These are phyloP conservation scores for Hypoxylon crocopeplum DNA, from an alignment of 495 filamentous ascomycete species.

Conservation along the genomic window DNA sequence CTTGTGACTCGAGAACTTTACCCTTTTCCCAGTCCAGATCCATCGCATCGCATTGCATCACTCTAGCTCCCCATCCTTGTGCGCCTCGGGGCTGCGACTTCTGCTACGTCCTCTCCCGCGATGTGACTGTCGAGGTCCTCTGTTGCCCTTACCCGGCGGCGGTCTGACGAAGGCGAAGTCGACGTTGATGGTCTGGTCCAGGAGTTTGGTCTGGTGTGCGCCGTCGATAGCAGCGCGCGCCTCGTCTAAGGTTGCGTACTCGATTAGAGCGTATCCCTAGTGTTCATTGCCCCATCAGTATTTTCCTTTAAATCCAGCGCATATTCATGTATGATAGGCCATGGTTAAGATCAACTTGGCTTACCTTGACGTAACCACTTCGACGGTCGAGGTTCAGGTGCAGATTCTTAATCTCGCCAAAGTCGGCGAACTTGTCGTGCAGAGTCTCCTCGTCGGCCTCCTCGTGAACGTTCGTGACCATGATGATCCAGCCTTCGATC, in stretches of 20 bases:
- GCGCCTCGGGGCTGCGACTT: conserved; percentile 50
- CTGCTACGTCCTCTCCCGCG: conserved; percentile 56
- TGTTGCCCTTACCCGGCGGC: conserved; percentile 70
- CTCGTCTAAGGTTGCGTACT: conserved; percentile 87
- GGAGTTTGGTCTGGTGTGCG: conserved; percentile 78
- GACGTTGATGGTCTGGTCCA: conserved; percentile 90
- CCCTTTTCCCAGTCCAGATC: background rate
- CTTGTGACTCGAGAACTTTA: background rate
- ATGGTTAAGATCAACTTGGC: conserved; percentile 19
- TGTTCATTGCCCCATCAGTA: background rate
- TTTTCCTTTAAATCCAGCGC: background rate
- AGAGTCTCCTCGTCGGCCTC: conserved; percentile 97
- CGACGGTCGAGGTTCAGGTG: conserved; percentile 93
- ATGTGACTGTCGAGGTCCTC: conserved; percentile 57
- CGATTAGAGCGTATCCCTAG: conserved; percentile 92
- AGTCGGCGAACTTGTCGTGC: conserved; percentile 93
- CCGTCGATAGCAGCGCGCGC: conserved; percentile 86
- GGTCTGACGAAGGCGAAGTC: conserved; percentile 98
- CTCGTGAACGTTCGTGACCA: conserved; percentile 96
- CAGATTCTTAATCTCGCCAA: conserved; percentile 96
- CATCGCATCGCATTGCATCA: conserved; percentile 9
- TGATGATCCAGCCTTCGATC: conserved; percentile 98
- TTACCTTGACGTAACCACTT: conserved; percentile 97
- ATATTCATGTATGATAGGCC: background rate
- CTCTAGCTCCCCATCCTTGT: conserved; percentile 41